Evolutionary conservation across 495 filamentous ascomycete species (phyloP).

Genomic region (Corynascus novoguineensis): DNA sequence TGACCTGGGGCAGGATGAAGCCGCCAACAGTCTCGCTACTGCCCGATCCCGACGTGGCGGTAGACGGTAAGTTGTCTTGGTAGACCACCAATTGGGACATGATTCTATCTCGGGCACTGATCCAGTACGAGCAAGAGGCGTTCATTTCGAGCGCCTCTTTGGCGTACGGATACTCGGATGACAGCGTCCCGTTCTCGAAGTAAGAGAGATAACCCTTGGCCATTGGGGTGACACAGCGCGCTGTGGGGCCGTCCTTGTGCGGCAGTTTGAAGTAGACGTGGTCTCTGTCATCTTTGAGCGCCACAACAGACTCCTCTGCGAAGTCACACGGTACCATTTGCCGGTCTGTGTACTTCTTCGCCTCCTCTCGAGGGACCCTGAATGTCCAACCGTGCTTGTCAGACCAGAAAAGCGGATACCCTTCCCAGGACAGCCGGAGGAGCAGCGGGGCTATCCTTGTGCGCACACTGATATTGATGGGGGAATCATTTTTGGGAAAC

Average conservation of each 20-base stretch:
- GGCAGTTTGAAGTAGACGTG: conserved; percentile 86
- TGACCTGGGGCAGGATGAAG: conserved; percentile 95
- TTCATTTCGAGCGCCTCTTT: conserved; percentile 98
- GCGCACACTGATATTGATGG: conserved; percentile 76
- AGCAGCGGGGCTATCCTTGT: conserved; percentile 84
- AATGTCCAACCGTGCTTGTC: conserved; percentile 92
- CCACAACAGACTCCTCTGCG: conserved; percentile 60
- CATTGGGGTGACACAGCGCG: conserved; percentile 76
- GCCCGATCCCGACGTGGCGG: background rate
- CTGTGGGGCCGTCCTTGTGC: conserved; percentile 86
- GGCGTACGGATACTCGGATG: conserved; percentile 81
- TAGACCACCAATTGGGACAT: conserved; percentile 92
- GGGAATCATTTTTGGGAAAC: conserved; percentile 56
- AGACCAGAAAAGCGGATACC: conserved; percentile 85
- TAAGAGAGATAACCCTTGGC: conserved; percentile 86
- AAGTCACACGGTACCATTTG: conserved; percentile 71
- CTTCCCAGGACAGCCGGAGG: conserved; percentile 82
- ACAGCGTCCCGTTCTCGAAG: conserved; percentile 82
- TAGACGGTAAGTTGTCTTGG: conserved; percentile 49
- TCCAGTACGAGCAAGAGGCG: conserved; percentile 97
- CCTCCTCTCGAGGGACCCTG: conserved; percentile 60
- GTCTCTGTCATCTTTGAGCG: conserved; percentile 58
- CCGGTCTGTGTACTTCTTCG: conserved; percentile 59
- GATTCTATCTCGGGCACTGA: conserved; percentile 87
- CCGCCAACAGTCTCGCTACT: conserved; percentile 39